These are phyloP conservation scores for Lepidium africanum DNA, from an alignment of 345 rosid genomes.

Conservation along the genomic window DNA sequence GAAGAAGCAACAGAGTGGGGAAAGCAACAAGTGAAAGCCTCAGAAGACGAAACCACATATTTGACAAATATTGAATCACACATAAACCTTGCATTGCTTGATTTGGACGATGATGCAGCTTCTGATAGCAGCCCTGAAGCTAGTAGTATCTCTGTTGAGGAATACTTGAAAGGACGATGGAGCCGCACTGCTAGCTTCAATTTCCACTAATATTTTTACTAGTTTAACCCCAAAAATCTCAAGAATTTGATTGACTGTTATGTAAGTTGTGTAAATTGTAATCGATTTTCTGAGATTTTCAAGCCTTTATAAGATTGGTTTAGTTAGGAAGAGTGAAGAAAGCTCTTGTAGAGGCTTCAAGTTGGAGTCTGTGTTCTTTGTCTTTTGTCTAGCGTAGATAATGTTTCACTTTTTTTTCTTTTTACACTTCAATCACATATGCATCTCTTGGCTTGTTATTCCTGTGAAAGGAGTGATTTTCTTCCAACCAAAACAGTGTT, in stretches of 20 bases:
- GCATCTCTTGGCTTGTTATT: neutral
- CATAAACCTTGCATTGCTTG: constrained; percentile 75
- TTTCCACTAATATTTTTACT: constrained; percentile 24
- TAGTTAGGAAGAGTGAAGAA: constrained; percentile 6
- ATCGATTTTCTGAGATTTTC: constrained; percentile 11
- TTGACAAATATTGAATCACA: constrained; percentile 63
- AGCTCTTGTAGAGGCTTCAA: constrained; percentile 12
- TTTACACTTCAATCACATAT: too few species aligned
- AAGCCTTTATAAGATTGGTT: neutral
- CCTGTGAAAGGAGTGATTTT: neutral
- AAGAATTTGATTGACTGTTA: neutral
- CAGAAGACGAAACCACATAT: constrained; percentile 47
- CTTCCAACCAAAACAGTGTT: neutral
- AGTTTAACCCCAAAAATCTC: constrained; percentile 2
- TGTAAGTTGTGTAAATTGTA: constrained; percentile 26
- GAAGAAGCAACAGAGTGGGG: constrained; percentile 66
- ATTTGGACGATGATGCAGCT: constrained; percentile 62
- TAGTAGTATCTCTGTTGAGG: constrained; percentile 50
- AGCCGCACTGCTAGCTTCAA: constrained; percentile 75
- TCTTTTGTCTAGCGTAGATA: neutral
- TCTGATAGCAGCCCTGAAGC: constrained; percentile 55
- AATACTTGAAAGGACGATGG: constrained; percentile 73
- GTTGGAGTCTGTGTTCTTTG: constrained; percentile 1
- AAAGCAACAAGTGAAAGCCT: constrained; percentile 40
- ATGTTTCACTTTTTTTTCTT: neutral